Percentiles rank a stretch among this genome's conserved stretches.
Evolutionary conservation across 805 yeast genomes (phyloP).

Genomic region (Candida chilensis): DNA sequence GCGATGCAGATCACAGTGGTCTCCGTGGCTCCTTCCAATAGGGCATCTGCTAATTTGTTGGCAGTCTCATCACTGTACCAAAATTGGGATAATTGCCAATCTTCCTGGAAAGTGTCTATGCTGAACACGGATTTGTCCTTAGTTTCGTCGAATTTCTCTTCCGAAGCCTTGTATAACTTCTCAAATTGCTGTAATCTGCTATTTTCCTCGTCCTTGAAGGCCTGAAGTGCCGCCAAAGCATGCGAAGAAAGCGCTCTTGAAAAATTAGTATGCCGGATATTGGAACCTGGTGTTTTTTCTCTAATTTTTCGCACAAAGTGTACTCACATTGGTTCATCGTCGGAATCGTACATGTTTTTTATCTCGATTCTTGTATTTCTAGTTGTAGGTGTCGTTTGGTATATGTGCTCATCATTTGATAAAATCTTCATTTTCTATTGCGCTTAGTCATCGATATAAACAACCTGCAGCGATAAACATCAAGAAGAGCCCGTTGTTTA

Average conservation of each 20-base stretch:
- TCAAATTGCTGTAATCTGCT: slow-evolving; percentile 48
- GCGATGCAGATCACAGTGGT: slow-evolving; percentile 67
- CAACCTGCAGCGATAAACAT: too few relatives aligned
- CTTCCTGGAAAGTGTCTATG: slow-evolving; percentile 77
- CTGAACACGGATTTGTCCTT: slow-evolving; percentile 23
- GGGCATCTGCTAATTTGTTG: slow-evolving; percentile 52
- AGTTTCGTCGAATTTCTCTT: slow-evolving; percentile 26
- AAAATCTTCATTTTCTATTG: too few relatives aligned
- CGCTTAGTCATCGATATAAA: too few relatives aligned
- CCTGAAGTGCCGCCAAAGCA: slow-evolving; percentile 48
- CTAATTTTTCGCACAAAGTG: neutral
- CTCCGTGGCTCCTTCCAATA: slow-evolving; percentile 68
- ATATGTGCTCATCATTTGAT: too few relatives aligned
- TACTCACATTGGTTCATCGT: slow-evolving; percentile 1
- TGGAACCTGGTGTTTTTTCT: too few relatives aligned
- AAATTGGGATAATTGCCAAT: slow-evolving; percentile 92
- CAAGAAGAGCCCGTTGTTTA: too few relatives aligned
- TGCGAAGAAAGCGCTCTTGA: slow-evolving; percentile 34
- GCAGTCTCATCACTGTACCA: slow-evolving; percentile 83
- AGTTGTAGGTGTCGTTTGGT: too few relatives aligned
- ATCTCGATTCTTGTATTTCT: too few relatives aligned
- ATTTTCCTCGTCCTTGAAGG: slow-evolving; percentile 58
- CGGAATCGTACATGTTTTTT: neutral
- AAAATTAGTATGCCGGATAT: slow-evolving; percentile 16
- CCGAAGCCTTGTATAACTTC: slow-evolving; percentile 45